A percentile compares a stretch with the other conserved stretches of the same genome.
phyloP scores from a whole-genome alignment of 148 eudicot species.

The Nepenthes mirabilis region DNA sequence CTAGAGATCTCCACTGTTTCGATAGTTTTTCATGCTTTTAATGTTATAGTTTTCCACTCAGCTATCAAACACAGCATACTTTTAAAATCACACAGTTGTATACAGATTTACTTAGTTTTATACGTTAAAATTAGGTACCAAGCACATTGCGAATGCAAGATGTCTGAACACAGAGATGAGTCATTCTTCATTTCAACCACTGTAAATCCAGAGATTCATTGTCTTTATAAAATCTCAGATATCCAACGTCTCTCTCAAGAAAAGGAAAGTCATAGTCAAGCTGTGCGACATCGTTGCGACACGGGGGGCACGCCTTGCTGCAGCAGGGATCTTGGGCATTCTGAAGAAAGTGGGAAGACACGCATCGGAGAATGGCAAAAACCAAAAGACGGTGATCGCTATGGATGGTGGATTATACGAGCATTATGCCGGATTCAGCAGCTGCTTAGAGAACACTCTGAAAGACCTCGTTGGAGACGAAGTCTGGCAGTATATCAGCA shows the following conservation, averaged over 20 bases:
- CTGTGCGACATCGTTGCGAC: conserved; percentile 55
- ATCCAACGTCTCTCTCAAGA: conserved; percentile 40
- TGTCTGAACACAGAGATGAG: not conserved
- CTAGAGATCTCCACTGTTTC: too few species aligned
- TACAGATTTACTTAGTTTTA: too few species aligned
- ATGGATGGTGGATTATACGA: conserved; percentile 66
- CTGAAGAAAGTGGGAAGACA: conserved; percentile 55
- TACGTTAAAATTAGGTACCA: not conserved
- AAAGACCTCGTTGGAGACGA: conserved; percentile 41
- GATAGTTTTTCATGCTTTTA: too few species aligned
- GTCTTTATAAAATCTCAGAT: conserved; percentile 21
- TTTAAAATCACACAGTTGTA: too few species aligned
- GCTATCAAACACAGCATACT: too few species aligned
- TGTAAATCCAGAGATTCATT: not conserved
- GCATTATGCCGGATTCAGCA: conserved; percentile 54
- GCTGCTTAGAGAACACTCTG: conserved; percentile 39
- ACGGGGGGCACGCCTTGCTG: conserved; percentile 75
- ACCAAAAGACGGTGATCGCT: conserved; percentile 39
- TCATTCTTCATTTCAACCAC: not conserved
- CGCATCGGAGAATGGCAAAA: conserved; percentile 16
- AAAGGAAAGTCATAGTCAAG: conserved; percentile 43
- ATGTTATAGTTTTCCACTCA: too few species aligned
- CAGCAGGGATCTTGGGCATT: conserved; percentile 66
- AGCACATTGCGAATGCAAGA: not conserved
- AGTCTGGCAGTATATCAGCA: conserved; percentile 25